Conservation (phyloP, 495 filamentous ascomycete species). For the Thozetella sp. region DNA sequence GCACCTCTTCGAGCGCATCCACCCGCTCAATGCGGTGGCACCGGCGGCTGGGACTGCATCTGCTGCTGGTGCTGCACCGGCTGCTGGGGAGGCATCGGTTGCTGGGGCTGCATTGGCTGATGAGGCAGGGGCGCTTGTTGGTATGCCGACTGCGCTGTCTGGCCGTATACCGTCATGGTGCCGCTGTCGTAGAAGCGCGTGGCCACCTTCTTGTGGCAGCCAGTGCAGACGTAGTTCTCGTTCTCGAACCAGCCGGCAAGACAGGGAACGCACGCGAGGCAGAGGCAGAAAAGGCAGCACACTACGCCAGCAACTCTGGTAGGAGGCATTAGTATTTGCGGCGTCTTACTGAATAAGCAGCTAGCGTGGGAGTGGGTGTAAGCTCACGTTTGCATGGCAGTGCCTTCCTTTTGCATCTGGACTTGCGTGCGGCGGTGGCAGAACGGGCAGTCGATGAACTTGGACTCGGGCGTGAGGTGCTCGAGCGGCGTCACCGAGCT, state of each 20-base stretch:
- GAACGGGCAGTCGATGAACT: conserved; percentile 33
- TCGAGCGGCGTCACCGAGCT: conserved; percentile 25
- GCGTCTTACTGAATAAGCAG: background rate
- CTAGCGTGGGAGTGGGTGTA: background rate
- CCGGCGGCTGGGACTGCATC: no score
- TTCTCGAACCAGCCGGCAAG: conserved; percentile 33
- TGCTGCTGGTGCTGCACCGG: no score
- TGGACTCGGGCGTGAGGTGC: conserved; percentile 12
- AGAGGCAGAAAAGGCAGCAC: conserved; percentile 29
- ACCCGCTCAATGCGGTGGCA: no score
- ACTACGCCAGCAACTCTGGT: conserved; percentile 24
- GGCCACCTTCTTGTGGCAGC: conserved; percentile 25
- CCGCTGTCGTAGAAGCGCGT: conserved; percentile 15
- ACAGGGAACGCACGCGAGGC: conserved; percentile 30
- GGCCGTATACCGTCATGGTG: conserved; percentile 14
- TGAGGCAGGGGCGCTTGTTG: no score
- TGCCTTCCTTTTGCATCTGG: conserved; percentile 16
- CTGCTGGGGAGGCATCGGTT: background rate
- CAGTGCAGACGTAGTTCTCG: conserved; percentile 22
- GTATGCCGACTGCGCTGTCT: conserved; percentile 11
- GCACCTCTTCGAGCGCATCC: no score
- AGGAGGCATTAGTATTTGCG: background rate
- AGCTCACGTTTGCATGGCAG: conserved; percentile 28
- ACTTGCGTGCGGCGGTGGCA: conserved; percentile 23
- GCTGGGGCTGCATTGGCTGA: background rate